Base-by-base conservation (phyloP, 2,329 filamentous ascomycete genomes). In the Phaeosphaeriaceae sp. region DNA sequence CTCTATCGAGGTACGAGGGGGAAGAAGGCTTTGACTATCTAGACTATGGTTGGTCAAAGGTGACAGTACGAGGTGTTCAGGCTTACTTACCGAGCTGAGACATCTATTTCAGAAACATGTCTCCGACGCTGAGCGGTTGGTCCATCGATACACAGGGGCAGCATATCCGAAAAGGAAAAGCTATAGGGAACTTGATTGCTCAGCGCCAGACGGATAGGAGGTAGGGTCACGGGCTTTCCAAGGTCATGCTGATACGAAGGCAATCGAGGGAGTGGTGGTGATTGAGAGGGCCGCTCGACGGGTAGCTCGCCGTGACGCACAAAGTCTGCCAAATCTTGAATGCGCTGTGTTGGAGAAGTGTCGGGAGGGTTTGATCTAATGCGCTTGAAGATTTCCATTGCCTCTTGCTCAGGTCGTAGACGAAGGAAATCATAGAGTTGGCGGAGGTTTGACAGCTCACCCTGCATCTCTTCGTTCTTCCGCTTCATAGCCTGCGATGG, bases 391-490 rank as follows among this genome's bases (percentile, higher is more conserved):
- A 71, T 56, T 15, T 64, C 64, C 38, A 61, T 50, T 16, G 66
- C 67, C 48, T 71, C 67, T 11, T 64, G 55, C 43, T 70, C 66
- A 1, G 67, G 65, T 13, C 61, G 61, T 6, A 66, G 37, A 4
- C 64, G 64, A 12, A 71, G 53, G 16, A 61, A 65, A 16, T 71
- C 65, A 39, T 71, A 71, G 13, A 71, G 52, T 35, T 68, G 63
- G 23, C 67, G 67, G 4, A 71, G 54, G 20, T 68, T 64, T 1
- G 61, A 64, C 3, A 71, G 52, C 46, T 71, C 67, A 12, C 64
- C 65, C 39, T 70, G 67, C 65, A 71, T 71, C 43, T 71, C 67
- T 37, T 71, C 67, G 23, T 71, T 70, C 44, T 70, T 70, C 11
- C 67, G 58, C 48, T 71, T 71, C 64, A 70, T 69, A 12, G 67